A percentile compares a stretch with the other conserved stretches of the same genome.
phyloP scores from a whole-genome alignment of 164 flowering plant species.

The Cinnamomum chago region DNA sequence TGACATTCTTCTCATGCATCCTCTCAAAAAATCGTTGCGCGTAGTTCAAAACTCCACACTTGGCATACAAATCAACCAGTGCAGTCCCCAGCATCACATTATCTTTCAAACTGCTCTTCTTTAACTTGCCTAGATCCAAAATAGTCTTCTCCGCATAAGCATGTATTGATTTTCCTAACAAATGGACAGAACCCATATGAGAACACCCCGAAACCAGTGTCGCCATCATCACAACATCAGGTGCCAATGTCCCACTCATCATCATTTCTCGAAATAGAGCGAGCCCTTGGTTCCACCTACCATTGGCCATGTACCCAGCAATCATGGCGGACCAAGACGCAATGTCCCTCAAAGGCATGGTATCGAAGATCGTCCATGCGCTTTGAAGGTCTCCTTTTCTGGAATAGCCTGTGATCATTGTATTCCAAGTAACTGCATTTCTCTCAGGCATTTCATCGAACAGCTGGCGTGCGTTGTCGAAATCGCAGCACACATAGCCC shows the following conservation, averaged over 20 bases:
- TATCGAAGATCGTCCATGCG: constrained; percentile 42
- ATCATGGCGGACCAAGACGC: constrained; percentile 68
- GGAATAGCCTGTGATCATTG: constrained; percentile 51
- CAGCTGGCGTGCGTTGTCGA: constrained; percentile 36
- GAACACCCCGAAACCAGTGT: constrained; percentile 47
- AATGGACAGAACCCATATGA: constrained; percentile 45
- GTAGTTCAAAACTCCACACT: constrained; percentile 35
- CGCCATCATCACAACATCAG: constrained; percentile 38
- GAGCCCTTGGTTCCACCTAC: constrained; percentile 32
- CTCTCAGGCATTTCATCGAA: constrained; percentile 62
- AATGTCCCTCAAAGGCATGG: constrained; percentile 39
- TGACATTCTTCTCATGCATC: constrained; percentile 46
- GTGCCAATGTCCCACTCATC: constrained; percentile 23
- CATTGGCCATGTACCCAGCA: constrained; percentile 34
- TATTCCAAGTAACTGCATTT: constrained; percentile 55
- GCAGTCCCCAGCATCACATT: constrained; percentile 48
- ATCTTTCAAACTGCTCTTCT: too few species aligned
- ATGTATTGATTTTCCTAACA: constrained; percentile 59
- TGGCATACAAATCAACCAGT: constrained; percentile 52
- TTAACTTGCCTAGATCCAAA: constrained; percentile 24
- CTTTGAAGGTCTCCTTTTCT: constrained; percentile 27
- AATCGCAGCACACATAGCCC: constrained; percentile 24
- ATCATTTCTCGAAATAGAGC: constrained; percentile 44
- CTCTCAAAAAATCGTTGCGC: constrained; percentile 29
- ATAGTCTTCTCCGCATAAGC: constrained; percentile 39